Evolutionary conservation across 805 yeast genomes (phyloP).

Genomic region (Saccharomyces eubayanus): DNA sequence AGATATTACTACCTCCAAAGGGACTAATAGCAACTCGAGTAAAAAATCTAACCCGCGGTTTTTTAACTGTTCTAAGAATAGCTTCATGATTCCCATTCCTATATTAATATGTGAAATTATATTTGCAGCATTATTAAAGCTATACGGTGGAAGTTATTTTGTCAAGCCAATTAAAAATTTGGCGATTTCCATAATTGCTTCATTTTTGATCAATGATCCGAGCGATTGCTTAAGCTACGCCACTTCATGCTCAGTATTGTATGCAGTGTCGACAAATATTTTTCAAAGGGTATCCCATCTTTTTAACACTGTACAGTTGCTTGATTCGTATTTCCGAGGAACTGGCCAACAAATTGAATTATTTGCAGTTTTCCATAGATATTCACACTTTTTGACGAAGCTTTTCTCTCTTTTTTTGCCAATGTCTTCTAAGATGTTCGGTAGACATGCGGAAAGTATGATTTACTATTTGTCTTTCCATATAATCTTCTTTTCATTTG

Average conservation of each 20-base stretch:
- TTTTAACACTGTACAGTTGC: neutral
- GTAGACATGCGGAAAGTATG: slow-evolving; percentile 12
- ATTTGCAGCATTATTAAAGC: slow-evolving; percentile 16
- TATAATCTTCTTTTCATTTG: slow-evolving; percentile 12
- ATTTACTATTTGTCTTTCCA: slow-evolving; percentile 25
- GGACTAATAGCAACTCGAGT: neutral
- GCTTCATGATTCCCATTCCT: neutral
- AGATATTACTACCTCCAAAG: neutral
- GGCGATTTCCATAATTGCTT: slow-evolving; percentile 25
- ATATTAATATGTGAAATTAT: slow-evolving; percentile 10
- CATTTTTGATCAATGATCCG: slow-evolving; percentile 30
- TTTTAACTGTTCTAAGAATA: neutral
- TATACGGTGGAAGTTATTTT: slow-evolving; percentile 17
- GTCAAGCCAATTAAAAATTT: slow-evolving; percentile 21
- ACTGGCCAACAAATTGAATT: neutral
- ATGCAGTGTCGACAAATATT: slow-evolving; percentile 17
- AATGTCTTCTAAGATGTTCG: slow-evolving; percentile 4
- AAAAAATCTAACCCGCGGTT: neutral
- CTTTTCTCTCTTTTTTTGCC: neutral
- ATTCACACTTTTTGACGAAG: neutral
- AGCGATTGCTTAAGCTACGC: slow-evolving; percentile 24
- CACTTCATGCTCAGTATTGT: slow-evolving; percentile 22
- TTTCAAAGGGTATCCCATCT: slow-evolving; percentile 6
- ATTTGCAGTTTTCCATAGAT: neutral
- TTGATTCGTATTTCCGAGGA: neutral